phyloP scores from a whole-genome alignment of 2,329 filamentous ascomycete genomes.

The Xenoacremonium recifei region DNA sequence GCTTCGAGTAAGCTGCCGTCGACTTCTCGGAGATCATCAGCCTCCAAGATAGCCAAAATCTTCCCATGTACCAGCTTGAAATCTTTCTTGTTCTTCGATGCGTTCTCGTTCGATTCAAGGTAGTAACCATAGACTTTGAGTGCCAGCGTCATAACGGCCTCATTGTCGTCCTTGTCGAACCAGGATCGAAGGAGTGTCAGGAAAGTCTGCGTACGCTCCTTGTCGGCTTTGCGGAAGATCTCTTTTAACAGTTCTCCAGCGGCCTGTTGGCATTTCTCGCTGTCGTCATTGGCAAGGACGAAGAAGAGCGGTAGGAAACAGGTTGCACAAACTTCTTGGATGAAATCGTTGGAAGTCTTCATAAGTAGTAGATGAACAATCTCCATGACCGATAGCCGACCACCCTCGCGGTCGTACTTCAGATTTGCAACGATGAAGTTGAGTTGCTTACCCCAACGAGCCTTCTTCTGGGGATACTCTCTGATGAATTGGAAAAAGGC shows the following conservation, averaged over 20 bases:
- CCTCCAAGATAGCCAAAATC: conserved; percentile 51
- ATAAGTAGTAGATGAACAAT: conserved; percentile 80
- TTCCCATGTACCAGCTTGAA: conserved; percentile 59
- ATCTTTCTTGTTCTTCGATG: conserved; percentile 64
- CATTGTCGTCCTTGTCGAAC: conserved; percentile 72
- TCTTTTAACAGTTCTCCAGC: conserved; percentile 78
- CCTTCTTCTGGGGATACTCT: conserved; percentile 91
- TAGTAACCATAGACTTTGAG: conserved; percentile 82
- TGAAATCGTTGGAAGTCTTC: conserved; percentile 78
- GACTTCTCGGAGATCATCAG: conserved; percentile 50
- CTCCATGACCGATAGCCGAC: conserved; percentile 90
- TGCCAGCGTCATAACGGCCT: conserved; percentile 67
- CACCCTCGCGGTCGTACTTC: conserved; percentile 84
- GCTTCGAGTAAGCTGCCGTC: conserved; percentile 75
- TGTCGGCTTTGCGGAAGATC: conserved; percentile 75
- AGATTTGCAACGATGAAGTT: conserved; percentile 88
- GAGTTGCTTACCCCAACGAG: conserved; percentile 84
- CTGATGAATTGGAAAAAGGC: conserved; percentile 93
- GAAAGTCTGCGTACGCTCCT: conserved; percentile 69
- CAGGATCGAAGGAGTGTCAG: conserved; percentile 70
- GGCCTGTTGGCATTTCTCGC: conserved; percentile 78
- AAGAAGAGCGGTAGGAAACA: conserved; percentile 87
- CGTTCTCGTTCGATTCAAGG: conserved; percentile 66
- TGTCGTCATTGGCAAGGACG: conserved; percentile 84
- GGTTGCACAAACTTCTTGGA: conserved; percentile 76